Conservation (phyloP, 2,329 filamentous ascomycete species). For the Penicillium italicum region DNA sequence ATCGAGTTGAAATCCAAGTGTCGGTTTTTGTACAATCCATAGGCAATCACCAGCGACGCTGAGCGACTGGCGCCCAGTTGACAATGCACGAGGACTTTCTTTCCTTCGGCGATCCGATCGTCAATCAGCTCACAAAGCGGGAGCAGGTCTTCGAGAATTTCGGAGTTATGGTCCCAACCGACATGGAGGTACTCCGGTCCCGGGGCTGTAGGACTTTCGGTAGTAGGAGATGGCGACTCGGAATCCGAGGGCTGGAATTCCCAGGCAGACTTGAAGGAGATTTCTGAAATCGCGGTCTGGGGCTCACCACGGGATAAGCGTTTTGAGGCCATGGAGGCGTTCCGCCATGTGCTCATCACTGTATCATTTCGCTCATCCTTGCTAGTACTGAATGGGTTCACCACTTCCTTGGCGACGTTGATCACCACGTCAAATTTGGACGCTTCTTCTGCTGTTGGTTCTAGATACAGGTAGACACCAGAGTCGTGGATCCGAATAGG, state of each 20-base stretch:
- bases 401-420: slow-evolving; percentile 64
- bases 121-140: slow-evolving; percentile 61
- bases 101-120: slow-evolving; percentile 54
- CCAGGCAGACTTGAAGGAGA: slow-evolving; percentile 50
- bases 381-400: slow-evolving; percentile 52
- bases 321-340: slow-evolving; percentile 39
- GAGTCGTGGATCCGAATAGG: slow-evolving; percentile 63
- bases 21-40: slow-evolving; percentile 62
- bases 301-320: slow-evolving; percentile 40
- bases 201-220: slow-evolving; percentile 30
- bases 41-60: slow-evolving; percentile 63
- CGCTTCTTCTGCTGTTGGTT: slow-evolving; percentile 59
- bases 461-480: slow-evolving; percentile 60
- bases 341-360: slow-evolving; percentile 48
- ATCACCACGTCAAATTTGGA: slow-evolving; percentile 60
- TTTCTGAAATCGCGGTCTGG: slow-evolving; percentile 44
- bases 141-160: slow-evolving; percentile 61
- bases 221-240: slow-evolving; percentile 29
- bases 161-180: slow-evolving; percentile 65
- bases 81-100: slow-evolving; percentile 62
- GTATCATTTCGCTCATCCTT: slow-evolving; percentile 34
- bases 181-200: slow-evolving; percentile 64
- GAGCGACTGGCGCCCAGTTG: slow-evolving; percentile 64
- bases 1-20: slow-evolving; percentile 61
- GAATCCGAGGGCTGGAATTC: slow-evolving; percentile 37